These are phyloP conservation scores for Panicum miliaceum DNA, from an alignment of 176 grass and related monocot genomes.

Conservation along the genomic window DNA sequence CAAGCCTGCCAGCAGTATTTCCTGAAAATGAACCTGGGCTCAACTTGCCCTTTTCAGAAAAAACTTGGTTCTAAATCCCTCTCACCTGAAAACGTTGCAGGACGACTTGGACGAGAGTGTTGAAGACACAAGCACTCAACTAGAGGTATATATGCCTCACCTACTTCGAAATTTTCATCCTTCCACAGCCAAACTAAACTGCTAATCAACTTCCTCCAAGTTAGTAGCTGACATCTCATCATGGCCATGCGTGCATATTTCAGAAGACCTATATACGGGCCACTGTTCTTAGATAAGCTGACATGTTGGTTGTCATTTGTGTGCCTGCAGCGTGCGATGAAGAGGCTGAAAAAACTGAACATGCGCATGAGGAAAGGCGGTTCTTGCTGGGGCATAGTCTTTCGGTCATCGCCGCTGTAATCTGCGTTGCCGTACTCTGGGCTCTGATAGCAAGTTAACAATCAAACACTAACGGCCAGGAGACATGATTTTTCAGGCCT, in stretches of 20 bases:
- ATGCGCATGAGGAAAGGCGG: slow-evolving; percentile 49
- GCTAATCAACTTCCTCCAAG: neutral
- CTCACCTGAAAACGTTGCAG: slow-evolving; percentile 42
- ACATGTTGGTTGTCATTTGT: neutral
- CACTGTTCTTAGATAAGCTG: neutral
- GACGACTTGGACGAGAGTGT: slow-evolving; percentile 64
- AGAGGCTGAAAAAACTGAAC: slow-evolving; percentile 56
- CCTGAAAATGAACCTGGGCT: neutral
- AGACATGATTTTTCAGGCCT: no score
- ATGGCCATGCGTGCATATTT: no score
- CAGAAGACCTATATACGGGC: neutral
- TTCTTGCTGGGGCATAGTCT: slow-evolving; percentile 53
- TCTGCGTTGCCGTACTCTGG: slow-evolving; percentile 50
- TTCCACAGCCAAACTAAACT: neutral
- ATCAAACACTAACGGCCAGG: neutral
- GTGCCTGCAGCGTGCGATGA: slow-evolving; percentile 53
- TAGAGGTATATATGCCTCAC: slow-evolving; percentile 47
- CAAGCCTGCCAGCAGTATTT: neutral
- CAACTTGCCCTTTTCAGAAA: neutral
- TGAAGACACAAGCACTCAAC: slow-evolving; percentile 53
- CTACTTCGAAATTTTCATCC: neutral
- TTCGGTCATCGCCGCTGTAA: slow-evolving; percentile 49
- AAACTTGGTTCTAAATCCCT: slow-evolving; percentile 4
- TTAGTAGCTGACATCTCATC: neutral
- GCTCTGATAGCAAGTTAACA: slow-evolving; percentile 35